Conservation (phyloP, 129 eudicot species). For the Pulicaria dysenterica region DNA sequence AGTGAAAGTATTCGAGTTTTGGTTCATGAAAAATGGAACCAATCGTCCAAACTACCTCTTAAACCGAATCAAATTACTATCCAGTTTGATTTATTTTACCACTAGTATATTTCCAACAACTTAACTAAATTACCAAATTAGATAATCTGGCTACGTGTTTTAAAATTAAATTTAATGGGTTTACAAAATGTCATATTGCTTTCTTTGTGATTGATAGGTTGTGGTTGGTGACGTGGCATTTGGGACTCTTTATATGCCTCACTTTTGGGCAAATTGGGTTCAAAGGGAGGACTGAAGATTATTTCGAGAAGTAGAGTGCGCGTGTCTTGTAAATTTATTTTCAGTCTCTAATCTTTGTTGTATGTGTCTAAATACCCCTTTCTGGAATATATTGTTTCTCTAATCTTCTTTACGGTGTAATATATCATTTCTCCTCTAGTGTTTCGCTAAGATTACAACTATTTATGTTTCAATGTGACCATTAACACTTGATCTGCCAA, state of each 20-base stretch:
- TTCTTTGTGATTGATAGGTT: conserved; percentile 50
- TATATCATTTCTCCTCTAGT: neutral
- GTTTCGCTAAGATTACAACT: neutral
- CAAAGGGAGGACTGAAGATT: conserved; percentile 95
- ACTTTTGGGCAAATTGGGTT: conserved; percentile 98
- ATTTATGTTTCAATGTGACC: neutral
- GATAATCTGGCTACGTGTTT: too few relatives aligned
- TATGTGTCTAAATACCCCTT: conserved; percentile 26
- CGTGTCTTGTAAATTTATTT: conserved; percentile 21
- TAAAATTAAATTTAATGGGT: neutral
- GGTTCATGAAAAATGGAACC: too few relatives aligned
- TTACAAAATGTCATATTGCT: neutral
- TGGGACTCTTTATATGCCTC: conserved; percentile 80
- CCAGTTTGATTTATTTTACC: too few relatives aligned
- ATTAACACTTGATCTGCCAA: neutral
- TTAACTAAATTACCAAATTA: too few relatives aligned
- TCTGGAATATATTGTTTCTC: conserved; percentile 7
- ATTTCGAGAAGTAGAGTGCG: conserved; percentile 52
- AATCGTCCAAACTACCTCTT: too few relatives aligned
- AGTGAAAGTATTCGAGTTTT: too few relatives aligned
- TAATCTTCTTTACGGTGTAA: conserved; percentile 25
- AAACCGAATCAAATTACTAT: too few relatives aligned
- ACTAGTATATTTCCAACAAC: too few relatives aligned
- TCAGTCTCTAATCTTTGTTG: conserved; percentile 12
- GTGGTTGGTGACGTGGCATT: conserved; percentile 92